Base-by-base conservation (phyloP, 345 rosid genomes). In the Schrenkiella parvula region DNA sequence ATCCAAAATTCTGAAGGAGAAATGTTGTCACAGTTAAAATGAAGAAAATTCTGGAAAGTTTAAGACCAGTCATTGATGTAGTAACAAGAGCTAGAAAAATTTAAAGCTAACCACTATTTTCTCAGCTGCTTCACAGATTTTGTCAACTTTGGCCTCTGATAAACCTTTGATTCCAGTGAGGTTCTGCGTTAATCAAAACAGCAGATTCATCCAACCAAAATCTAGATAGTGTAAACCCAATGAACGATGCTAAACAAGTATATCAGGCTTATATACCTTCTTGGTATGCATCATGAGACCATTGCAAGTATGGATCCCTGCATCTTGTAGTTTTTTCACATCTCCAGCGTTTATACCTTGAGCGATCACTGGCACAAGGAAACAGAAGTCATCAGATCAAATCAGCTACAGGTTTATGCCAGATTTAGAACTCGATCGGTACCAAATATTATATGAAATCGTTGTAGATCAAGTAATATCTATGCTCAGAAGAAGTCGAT, bases 201-300 rank as follows among this genome's bases (percentile, higher is more conserved):
- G 26, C n/a, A 14, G 5, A n/a, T 32, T 39, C 71, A 61, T 34
- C 41, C 25, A 68, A 39, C 42, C 38, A 43, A 15, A 68, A n/a
- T 9, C 17, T 3, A 66, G 11, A n/a, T 22, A 15, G 28, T 13
- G 0, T 19, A 35, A 29, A 59, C 11, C 15, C 35, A 47, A 59
- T 14, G 50, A 35, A 22, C 1, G 25, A 80, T 15, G 21, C 17
- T 35, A 22, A 54, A 57, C 14, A 53, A 60, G 41, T 29, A 52
- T 21, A n/a, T n/a, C n/a, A n/a, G 14, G 26, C 4, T 3, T 25
- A 22, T 15, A 39, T 65, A 87, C 95, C 96, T 93, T 91, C 85
- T 87, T 91, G 25, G 98, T 93, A 70, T 89, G 95, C 98, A 91
- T 93, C 97, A 91, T 89, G 80, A 91, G 87, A 54, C 97, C 96